These are phyloP conservation scores for Penicillium sp. DNA, from an alignment of 2,329 filamentous ascomycete species.

Conservation along the genomic window DNA sequence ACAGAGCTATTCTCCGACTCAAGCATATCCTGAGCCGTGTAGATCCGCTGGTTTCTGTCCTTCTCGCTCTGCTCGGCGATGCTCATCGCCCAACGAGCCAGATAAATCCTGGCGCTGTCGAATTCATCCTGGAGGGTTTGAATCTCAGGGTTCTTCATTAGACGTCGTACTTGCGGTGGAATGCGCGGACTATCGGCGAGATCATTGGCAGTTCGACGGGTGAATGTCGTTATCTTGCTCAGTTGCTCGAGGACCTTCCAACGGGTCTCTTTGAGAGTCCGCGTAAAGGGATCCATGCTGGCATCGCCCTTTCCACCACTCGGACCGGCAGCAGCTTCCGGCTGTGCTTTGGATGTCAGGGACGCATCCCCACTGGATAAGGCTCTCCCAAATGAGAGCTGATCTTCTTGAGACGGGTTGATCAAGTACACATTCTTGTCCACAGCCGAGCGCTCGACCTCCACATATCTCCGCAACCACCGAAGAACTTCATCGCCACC, in stretches of 20 bases:
- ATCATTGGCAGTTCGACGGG: constrained; percentile 84
- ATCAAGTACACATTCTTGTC: constrained; percentile 91
- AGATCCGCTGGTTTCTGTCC: constrained; percentile 81
- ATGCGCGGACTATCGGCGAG: constrained; percentile 87
- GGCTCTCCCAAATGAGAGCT: constrained; percentile 67
- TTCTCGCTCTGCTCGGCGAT: constrained; percentile 95
- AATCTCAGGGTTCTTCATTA: constrained; percentile 89
- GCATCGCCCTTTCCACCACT: constrained; percentile 55
- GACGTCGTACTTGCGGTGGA: constrained; percentile 79
- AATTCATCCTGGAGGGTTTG: constrained; percentile 96
- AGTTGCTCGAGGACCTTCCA: constrained; percentile 98
- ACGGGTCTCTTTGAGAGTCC: constrained; percentile 88
- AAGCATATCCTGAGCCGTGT: constrained; percentile 88
- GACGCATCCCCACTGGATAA: constrained; percentile 43
- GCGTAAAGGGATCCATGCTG: constrained; percentile 88
- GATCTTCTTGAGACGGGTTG: constrained; percentile 82
- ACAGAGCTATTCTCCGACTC: constrained; percentile 94
- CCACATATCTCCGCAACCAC: constrained; percentile 83
- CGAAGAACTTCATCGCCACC: constrained; percentile 91
- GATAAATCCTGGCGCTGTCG: constrained; percentile 89
- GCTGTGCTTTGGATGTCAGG: constrained; percentile 35
- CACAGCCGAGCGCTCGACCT: constrained; percentile 76
- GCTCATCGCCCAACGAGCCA: constrained; percentile 97
- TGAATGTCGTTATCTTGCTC: constrained; percentile 96
- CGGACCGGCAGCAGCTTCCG: constrained; percentile 34